Base-by-base conservation (phyloP, 2,329 filamentous ascomycete species). In the Trichoderma lentiforme region DNA sequence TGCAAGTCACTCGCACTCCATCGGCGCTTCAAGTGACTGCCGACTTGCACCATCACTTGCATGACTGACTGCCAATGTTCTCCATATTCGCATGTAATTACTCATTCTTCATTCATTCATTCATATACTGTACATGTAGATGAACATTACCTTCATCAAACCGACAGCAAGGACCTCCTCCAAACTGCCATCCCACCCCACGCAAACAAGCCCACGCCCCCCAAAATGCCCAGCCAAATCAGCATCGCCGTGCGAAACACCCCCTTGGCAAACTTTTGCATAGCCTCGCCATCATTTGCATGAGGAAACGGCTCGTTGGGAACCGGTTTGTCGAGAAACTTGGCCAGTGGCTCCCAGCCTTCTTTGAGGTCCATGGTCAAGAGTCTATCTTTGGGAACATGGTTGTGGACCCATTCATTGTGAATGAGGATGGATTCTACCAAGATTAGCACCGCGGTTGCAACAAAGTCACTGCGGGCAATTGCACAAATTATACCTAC, bases 271-370 rank as follows among this genome's bases (percentile, higher is more conserved):
- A 56, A 57, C 9, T 65, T 62, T 15, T 62, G 26, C 24, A 72
- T 39, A n/a, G 74, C 74, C 47, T 73, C 75, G 28, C 74, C 64
- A 26, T 78, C 77, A 51, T 79, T 79, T 51, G 75, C 75, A 21
- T 73, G 74, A 7, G 77, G 77, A 43, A 79, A 79, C 14, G 76
- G 76, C 67, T 73, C 74, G 8, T 76, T 61, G 2, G 78, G 78
- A 15, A 78, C 64, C 4, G 76, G 77, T 53, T 73, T 74, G 65
- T 66, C 71, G 9, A 80, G 76, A 63, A 79, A 75, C 32, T 74
- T 70, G 74, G 76, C 76, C 43, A 80, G 73, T 24, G 78, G 78
- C 26, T 70, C 74, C 78, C 78, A 80, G 15, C 78, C 78, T 4
- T 80, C 71, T 6, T 61, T 39, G 12, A 74, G 57, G 30, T 73